Base-by-base conservation (phyloP, 805 yeast genomes). In the Tanozyma kutaoensis region DNA sequence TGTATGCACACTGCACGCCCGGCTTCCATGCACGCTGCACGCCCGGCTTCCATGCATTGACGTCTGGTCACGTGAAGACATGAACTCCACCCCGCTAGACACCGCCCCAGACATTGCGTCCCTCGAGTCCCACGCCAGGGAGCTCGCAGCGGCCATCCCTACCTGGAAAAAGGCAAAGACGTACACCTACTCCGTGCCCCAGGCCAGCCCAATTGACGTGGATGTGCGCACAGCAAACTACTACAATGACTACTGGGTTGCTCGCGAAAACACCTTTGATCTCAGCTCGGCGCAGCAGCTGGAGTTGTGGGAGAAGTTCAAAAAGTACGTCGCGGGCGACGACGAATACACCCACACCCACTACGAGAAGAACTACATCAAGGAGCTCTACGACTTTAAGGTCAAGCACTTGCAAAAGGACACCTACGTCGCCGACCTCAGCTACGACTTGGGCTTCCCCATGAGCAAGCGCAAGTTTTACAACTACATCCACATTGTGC, bases 361-460 rank as follows among this genome's bases (percentile, higher is more conserved):
- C 13, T 50, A 48, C 26, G 66, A 59, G 34, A 35, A 38, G 29
- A 36, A 49, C 17, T 59, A 58, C 33, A 52, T 59, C 22, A 48
- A 52, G 19, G 58, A 52, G 20, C 32, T 58, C 9, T 33, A 38
- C 20, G 44, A 43, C 28, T 52, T 38, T 35, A 39, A 45, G 11
- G 20, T 49, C 17, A 36, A 31, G 12, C 40, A 37, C 12, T 35
- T 25, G 20, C 35, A 32, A 24, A 31, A 36, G 14, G 29, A 39
- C 24, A 35, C 53, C 6, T 58, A 59, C 36, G 29, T 49, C 25
- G 48, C 51, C 1, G 49, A 46, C 28, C 38, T 55, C 15, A 41
- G 39, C 29, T 59, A 59, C 37, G 40, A 45, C 31, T 45, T 58
- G 23, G 59, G 46, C 17, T 52, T 49, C 30, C 63, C 63, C 3